A percentile compares a stretch with the other conserved stretches of the same genome.
Evolutionary conservation across 345 rosid species (phyloP).

Genomic region (Melastoma malabathricum): DNA sequence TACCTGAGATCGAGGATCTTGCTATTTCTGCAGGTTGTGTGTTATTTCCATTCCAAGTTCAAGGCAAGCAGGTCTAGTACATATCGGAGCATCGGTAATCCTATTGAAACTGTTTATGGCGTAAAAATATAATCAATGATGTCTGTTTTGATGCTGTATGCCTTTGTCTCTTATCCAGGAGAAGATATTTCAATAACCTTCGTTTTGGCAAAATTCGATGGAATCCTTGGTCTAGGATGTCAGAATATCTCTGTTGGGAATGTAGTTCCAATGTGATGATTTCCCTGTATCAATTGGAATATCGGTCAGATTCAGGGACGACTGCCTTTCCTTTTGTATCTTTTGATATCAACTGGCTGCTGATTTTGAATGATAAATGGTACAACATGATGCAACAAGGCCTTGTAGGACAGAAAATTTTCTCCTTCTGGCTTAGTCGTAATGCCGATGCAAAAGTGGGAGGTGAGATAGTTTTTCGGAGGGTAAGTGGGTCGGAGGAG

Average conservation of each 20-base stretch:
- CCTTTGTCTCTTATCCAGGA: slow-evolving; percentile 25
- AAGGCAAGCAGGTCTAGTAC: slow-evolving; percentile 51
- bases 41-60: slow-evolving; percentile 62
- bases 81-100: slow-evolving; percentile 38
- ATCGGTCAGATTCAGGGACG: not conserved
- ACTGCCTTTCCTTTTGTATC: not conserved
- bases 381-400: slow-evolving; percentile 54
- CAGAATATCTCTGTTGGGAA: slow-evolving; percentile 59
- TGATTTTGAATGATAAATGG: slow-evolving; percentile 21
- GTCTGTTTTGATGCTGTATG: not conserved
- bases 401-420: slow-evolving; percentile 38
- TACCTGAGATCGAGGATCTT: not conserved
- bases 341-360: not conserved
- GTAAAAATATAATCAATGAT: not conserved
- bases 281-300: slow-evolving; percentile 2
- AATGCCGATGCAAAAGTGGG: slow-evolving; percentile 33
- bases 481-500: slow-evolving; percentile 28
- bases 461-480: slow-evolving; percentile 81
- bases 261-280: slow-evolving; percentile 54
- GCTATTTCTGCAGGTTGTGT: slow-evolving; percentile 41
- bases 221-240: slow-evolving; percentile 72
- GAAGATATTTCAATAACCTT: slow-evolving; percentile 35
- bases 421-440: slow-evolving; percentile 73
- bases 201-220: slow-evolving; percentile 57
- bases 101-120: not conserved